Conservation (phyloP, 192 early-diverging fungal genomes). For the Gigaspora rosea region DNA sequence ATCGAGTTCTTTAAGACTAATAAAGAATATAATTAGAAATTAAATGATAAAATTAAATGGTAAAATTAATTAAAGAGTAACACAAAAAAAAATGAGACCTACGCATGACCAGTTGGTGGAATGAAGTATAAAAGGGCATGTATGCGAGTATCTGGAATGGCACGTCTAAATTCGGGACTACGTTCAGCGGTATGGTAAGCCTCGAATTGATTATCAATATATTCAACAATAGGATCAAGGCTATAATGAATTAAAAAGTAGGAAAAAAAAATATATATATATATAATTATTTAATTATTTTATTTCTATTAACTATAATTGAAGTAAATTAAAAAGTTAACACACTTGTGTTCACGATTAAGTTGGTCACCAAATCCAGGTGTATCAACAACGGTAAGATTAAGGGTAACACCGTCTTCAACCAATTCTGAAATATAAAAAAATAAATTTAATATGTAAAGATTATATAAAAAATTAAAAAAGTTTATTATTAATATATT, state of each 20-base stretch:
- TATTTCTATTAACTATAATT: neutral
- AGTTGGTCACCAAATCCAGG: slow-evolving; percentile 88
- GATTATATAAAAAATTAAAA: neutral
- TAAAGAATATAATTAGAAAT: slow-evolving; percentile 6
- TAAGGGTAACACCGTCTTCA: slow-evolving; percentile 88
- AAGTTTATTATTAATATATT: neutral
- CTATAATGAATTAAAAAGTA: slow-evolving; percentile 42
- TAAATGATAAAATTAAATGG: neutral
- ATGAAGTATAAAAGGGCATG: slow-evolving; percentile 98
- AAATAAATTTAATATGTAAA: slow-evolving; percentile 5
- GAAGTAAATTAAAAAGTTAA: neutral
- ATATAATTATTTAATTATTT: neutral
- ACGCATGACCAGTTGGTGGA: slow-evolving; percentile 91
- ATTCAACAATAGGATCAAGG: slow-evolving; percentile 91
- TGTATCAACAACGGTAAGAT: slow-evolving; percentile 90
- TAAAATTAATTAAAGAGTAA: too few relatives aligned
- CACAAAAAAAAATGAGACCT: slow-evolving; percentile 32
- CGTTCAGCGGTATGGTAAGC: slow-evolving; percentile 85
- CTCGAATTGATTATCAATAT: slow-evolving; percentile 96
- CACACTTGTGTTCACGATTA: slow-evolving; percentile 77
- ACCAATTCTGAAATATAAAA: slow-evolving; percentile 69
- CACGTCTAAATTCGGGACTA: slow-evolving; percentile 67
- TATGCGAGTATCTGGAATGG: slow-evolving; percentile 87
- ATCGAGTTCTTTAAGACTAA: slow-evolving; percentile 60
- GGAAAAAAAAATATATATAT: neutral